phyloP scores from a whole-genome alignment of 345 rosid species.

The Diplotaxis tenuifolia region DNA sequence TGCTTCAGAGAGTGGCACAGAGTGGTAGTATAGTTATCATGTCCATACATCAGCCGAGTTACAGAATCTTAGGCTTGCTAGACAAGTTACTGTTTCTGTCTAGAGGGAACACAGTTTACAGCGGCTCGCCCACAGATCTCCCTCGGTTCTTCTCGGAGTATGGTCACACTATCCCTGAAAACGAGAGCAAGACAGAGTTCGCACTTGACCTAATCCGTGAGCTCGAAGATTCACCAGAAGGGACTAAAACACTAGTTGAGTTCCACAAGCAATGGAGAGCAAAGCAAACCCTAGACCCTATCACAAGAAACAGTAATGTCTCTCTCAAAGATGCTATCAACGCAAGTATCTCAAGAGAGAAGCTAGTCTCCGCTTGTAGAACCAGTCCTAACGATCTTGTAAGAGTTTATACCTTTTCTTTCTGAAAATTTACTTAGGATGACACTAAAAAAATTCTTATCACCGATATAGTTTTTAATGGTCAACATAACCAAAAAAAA shows the following conservation, averaged over 20 bases:
- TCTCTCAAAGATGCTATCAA: conserved; percentile 79
- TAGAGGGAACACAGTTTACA: conserved; percentile 70
- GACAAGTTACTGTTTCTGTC: conserved; percentile 76
- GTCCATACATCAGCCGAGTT: conserved; percentile 95
- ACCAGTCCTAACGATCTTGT: not conserved
- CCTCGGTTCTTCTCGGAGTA: conserved; percentile 64
- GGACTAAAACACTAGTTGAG: conserved; percentile 61
- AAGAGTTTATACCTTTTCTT: too few relatives aligned
- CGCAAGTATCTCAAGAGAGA: conserved; percentile 70
- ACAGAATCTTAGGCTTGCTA: conserved; percentile 65
- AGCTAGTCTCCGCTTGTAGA: conserved; percentile 51
- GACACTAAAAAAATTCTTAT: too few relatives aligned
- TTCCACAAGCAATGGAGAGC: conserved; percentile 66
- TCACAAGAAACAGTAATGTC: conserved; percentile 29
- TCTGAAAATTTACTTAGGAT: too few relatives aligned
- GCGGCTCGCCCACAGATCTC: conserved; percentile 55
- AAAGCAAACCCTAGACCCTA: conserved; percentile 12
- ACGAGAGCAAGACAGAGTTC: conserved; percentile 76
- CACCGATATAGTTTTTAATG: too few relatives aligned
- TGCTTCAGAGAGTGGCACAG: conserved; percentile 75
- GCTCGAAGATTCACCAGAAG: conserved; percentile 72
- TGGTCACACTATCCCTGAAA: conserved; percentile 77
- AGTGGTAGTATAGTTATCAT: conserved; percentile 88
- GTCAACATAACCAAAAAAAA: too few relatives aligned
- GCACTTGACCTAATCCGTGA: conserved; percentile 82